Conservation (phyloP, 257 asterid genomes). For the Gardenia jasminoides region DNA sequence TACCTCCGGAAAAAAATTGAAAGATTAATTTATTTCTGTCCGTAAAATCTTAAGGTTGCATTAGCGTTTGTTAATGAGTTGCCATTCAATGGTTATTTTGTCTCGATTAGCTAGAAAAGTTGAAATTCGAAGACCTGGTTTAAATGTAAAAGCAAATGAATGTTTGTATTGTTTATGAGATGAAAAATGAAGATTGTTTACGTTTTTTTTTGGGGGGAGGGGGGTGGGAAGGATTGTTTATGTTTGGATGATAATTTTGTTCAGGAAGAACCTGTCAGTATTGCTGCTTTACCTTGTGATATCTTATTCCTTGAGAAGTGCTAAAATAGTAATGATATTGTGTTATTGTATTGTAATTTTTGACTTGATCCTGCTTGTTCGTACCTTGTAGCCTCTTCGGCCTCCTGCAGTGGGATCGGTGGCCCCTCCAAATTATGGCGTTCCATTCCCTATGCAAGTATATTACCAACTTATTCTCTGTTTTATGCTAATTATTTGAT, state of each 20-base stretch:
- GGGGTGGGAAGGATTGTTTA: no score
- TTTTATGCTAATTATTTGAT: background rate
- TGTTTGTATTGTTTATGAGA: no score
- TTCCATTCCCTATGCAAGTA: conserved; percentile 79
- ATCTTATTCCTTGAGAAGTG: no score
- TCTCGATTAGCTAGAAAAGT: background rate
- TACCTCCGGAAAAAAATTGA: no score
- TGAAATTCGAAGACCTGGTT: background rate
- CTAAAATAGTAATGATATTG: background rate
- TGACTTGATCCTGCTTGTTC: conserved; percentile 14
- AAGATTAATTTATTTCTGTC: background rate
- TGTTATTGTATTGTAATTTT: conserved; percentile 9
- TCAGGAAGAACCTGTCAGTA: no score
- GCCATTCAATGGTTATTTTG: background rate
- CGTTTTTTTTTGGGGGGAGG: no score
- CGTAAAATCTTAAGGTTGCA: background rate
- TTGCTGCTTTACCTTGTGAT: no score
- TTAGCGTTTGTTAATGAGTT: background rate
- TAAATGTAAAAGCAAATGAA: background rate
- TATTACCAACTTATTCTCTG: conserved; percentile 19
- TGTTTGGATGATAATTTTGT: no score
- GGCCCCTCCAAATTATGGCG: conserved; percentile 59
- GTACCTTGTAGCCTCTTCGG: conserved; percentile 49
- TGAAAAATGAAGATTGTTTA: no score
- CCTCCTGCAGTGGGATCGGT: conserved; percentile 67